A percentile compares a stretch with the other conserved stretches of the same genome.
Evolutionary conservation across 148 eudicot species (phyloP).

Genomic region (Chenopodium quinoa): DNA sequence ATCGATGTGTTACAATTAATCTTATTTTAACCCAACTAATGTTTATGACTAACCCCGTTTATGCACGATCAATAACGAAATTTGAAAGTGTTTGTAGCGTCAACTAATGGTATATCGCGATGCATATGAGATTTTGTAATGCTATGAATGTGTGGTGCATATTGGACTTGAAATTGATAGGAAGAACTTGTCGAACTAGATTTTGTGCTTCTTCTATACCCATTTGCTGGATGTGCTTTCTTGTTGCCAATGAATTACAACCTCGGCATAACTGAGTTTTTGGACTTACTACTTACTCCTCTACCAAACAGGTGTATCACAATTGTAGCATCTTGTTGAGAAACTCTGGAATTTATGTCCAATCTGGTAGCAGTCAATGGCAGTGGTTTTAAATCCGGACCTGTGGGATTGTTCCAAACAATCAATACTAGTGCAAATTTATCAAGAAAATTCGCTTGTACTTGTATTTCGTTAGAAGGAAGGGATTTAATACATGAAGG

Average conservation of each 20-base stretch:
- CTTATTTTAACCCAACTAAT: no score
- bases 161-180: background rate
- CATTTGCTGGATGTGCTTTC: background rate
- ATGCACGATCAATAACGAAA: no score
- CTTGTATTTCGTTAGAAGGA: constrained; percentile 21
- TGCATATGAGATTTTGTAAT: background rate
- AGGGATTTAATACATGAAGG: constrained; percentile 27
- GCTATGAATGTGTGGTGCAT: background rate
- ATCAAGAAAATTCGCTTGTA: constrained; percentile 27
- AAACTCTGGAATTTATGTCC: constrained; percentile 14
- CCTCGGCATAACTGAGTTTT: background rate
- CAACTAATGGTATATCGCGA: background rate
- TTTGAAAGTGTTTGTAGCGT: background rate
- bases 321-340: constrained; percentile 13
- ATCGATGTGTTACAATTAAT: no score
- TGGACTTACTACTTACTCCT: background rate
- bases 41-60: background rate
- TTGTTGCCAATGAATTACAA: background rate
- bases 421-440: constrained; percentile 26
- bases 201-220: background rate
- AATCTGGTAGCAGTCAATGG: constrained; percentile 34
- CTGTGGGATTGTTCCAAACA: constrained; percentile 31
- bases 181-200: background rate
- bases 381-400: constrained; percentile 37
- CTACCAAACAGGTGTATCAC: constrained; percentile 15